Base-by-base conservation (phyloP, 2,329 filamentous ascomycete species). In the Atkinsonella hypoxylon region DNA sequence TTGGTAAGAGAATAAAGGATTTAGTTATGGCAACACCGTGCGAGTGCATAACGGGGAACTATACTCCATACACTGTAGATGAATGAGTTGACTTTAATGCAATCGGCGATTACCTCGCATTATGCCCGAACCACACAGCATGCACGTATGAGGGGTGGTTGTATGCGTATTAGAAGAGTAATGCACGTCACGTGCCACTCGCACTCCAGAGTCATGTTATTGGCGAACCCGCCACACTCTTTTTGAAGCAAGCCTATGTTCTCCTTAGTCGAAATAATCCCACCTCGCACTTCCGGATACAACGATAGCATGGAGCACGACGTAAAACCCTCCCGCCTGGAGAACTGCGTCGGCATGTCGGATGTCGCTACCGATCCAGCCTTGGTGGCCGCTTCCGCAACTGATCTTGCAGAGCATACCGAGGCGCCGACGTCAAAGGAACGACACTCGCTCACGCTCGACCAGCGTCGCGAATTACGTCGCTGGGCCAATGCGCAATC, bases 391-490 rank as follows among this genome's bases (percentile, higher is more conserved):
- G 61, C 60, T 50, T 59, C 63, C 45, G 57, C 61, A 52, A 55
- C 61, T 46, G 62, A 64, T 39, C 58, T 66, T 43, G 59, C 58
- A 26, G 48, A 54, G 44, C 44, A 47, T 20, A 12, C 41, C 32
- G 38, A 50, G n/a, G 46, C 46, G 12, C 45, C 52, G 30, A 52
- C 59, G 30, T 54, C 64, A 17, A 70, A 67, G 53, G 78, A 81
- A 63, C 76, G 78, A 10, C 76, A 81, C 57, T 81, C 78, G 1
- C 65, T 82, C 49, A 81, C 78, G 20, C 76, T 82, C 52, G 78
- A 82, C 59, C 78, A 82, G 62, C 77, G 78, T 34, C 77, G 78
- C 55, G 76, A 77, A 26, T 69, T 82, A 48, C 76, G 78, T 22
- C 71, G 75, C 55, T 82, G 78, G 78, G 78, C 78, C 22, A 77